Percentiles rank a stretch among this genome's conserved stretches.
Conservation (phyloP, 495 filamentous ascomycete genomes). For the Penicilliopsis zonata region DNA sequence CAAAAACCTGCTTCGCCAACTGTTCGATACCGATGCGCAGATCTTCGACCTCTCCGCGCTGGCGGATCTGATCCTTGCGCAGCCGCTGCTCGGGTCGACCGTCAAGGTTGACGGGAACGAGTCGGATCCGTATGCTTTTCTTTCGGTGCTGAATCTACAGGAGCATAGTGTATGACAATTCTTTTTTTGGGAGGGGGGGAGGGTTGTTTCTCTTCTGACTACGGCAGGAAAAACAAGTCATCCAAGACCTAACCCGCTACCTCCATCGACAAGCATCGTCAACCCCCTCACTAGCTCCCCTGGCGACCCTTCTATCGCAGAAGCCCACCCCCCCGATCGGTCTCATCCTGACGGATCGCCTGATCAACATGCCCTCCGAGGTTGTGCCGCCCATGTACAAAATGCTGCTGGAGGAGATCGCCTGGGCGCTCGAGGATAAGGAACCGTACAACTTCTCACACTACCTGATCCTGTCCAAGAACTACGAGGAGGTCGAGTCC, state of each 20-base stretch:
- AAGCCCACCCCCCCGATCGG: slow-evolving; percentile 50
- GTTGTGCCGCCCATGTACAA: slow-evolving; percentile 91
- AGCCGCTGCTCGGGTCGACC: slow-evolving; percentile 81
- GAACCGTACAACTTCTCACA: slow-evolving; percentile 91
- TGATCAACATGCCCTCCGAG: slow-evolving; percentile 92
- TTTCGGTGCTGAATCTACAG: slow-evolving; percentile 76
- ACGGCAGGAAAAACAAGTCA: slow-evolving; percentile 49
- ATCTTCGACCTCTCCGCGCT: slow-evolving; percentile 80
- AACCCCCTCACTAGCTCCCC: slow-evolving; percentile 37
- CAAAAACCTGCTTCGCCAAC: slow-evolving; percentile 79
- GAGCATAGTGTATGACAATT: slow-evolving; percentile 64
- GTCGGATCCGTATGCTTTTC: slow-evolving; percentile 87
- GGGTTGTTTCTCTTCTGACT: background rate
- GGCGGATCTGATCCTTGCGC: slow-evolving; percentile 77
- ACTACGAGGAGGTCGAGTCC: slow-evolving; percentile 78
- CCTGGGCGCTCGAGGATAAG: slow-evolving; percentile 77
- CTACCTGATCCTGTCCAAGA: slow-evolving; percentile 83
- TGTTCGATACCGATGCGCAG: slow-evolving; percentile 80
- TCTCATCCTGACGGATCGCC: slow-evolving; percentile 75
- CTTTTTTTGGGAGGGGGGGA: too few relatives aligned
- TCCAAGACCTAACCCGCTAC: slow-evolving; percentile 61
- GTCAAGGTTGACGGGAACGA: slow-evolving; percentile 93
- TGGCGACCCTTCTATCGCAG: slow-evolving; percentile 44
- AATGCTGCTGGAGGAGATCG: slow-evolving; percentile 88
- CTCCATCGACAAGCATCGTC: slow-evolving; percentile 46